Conservation (phyloP, 2,329 filamentous ascomycete genomes). For the Thermothelomyces thermophilus region DNA sequence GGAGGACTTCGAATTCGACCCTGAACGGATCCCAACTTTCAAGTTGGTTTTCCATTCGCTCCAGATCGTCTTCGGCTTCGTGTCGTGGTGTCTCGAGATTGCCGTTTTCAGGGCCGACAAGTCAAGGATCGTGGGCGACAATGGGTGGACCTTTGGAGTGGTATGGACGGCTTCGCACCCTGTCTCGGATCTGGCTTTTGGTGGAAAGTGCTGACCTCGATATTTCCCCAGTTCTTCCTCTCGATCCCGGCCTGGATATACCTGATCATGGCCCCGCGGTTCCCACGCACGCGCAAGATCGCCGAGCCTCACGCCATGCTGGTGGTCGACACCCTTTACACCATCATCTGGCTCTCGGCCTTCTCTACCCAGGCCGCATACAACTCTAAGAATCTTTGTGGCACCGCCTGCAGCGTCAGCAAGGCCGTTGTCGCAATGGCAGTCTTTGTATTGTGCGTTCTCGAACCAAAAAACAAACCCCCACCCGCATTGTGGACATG, state of each 20-base stretch:
- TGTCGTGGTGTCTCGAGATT: constrained; percentile 55
- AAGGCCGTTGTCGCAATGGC: constrained; percentile 57
- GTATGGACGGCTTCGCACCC: constrained; percentile 37
- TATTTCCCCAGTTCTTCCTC: constrained; percentile 52
- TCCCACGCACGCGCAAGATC: constrained; percentile 53
- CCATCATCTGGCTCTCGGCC: constrained; percentile 59
- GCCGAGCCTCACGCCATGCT: constrained; percentile 58
- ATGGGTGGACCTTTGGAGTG: constrained; percentile 58
- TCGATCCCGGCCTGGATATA: constrained; percentile 59
- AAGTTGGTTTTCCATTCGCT: constrained; percentile 53
- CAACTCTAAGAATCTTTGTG: constrained; percentile 51
- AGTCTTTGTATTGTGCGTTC: constrained; percentile 55
- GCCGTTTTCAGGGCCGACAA: constrained; percentile 47
- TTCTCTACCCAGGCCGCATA: constrained; percentile 60
- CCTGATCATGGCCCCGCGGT: constrained; percentile 58
- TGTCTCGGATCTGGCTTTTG: neutral
- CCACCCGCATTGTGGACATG: neutral
- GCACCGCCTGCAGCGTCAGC: constrained; percentile 51
- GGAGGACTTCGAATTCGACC: constrained; percentile 45
- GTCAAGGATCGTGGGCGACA: constrained; percentile 48
- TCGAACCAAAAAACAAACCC: neutral
- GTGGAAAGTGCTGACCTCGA: neutral
- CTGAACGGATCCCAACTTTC: constrained; percentile 46
- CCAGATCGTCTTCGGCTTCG: constrained; percentile 49
- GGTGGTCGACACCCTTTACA: constrained; percentile 49